These are phyloP conservation scores for Trametes cubensis DNA, from an alignment of 768 basidiomycete genomes.

Conservation along the genomic window DNA sequence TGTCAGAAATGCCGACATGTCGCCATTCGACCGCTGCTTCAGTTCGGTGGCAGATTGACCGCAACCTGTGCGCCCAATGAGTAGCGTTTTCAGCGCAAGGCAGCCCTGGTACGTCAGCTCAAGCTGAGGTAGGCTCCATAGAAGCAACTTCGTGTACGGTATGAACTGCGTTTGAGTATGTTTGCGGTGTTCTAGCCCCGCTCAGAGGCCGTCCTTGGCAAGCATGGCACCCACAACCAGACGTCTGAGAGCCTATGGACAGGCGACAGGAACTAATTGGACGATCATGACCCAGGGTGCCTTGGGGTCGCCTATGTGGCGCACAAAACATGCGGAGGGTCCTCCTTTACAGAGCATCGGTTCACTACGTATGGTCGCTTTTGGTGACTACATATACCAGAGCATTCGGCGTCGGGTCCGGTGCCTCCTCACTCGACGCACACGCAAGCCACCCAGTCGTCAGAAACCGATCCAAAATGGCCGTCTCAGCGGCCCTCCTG, in stretches of 20 bases:
- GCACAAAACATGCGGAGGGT: background rate
- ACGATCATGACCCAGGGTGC: background rate
- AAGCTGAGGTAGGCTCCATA: background rate
- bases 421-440: background rate
- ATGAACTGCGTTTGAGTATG: background rate
- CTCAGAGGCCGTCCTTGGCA: too few relatives aligned
- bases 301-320: background rate
- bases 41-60: conserved; percentile 10
- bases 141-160: background rate
- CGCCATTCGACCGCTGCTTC: background rate
- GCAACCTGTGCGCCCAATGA: background rate
- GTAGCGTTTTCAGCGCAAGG: conserved; percentile 1
- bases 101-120: too few relatives aligned
- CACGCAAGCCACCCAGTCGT: background rate
- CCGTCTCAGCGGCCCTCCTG: conserved; percentile 30
- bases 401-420: background rate
- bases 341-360: background rate
- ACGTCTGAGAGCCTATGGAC: background rate
- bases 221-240: too few relatives aligned
- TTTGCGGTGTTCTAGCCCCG: background rate
- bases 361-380: background rate
- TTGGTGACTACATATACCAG: conserved; percentile 5
- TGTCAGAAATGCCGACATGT: conserved; percentile 1
- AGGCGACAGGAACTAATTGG: background rate
- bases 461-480: conserved; percentile 16